Evolutionary conservation across 2,329 filamentous ascomycete genomes (phyloP).

Genomic region (Neurospora crassa): DNA sequence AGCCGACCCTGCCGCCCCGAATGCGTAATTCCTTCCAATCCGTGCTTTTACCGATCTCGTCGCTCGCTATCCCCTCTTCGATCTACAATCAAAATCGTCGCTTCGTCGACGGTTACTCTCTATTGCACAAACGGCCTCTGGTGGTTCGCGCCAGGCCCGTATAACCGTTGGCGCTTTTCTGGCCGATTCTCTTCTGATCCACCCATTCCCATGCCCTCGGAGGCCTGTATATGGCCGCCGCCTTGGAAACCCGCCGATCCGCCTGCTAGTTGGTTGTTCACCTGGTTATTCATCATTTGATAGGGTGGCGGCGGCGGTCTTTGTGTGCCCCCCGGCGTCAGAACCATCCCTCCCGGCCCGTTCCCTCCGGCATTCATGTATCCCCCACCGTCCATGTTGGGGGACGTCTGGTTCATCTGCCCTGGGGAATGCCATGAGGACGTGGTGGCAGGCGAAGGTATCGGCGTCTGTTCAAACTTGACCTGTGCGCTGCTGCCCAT

Average conservation of each 20-base stretch:
- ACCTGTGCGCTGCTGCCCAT: slow-evolving; percentile 26
- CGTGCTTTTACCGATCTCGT: neutral
- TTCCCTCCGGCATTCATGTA: slow-evolving; percentile 34
- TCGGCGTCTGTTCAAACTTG: slow-evolving; percentile 48
- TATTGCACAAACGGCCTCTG: slow-evolving; percentile 32
- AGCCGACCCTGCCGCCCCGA: neutral
- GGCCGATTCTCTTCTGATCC: slow-evolving; percentile 28
- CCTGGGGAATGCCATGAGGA: slow-evolving; percentile 42
- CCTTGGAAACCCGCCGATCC: neutral
- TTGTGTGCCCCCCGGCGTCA: slow-evolving; percentile 29
- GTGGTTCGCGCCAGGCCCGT: slow-evolving; percentile 25
- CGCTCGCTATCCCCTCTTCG: neutral
- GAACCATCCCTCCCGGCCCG: slow-evolving; percentile 28
- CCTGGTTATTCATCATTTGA: neutral
- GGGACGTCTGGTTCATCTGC: slow-evolving; percentile 41
- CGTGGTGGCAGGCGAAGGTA: slow-evolving; percentile 41
- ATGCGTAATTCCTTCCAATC: neutral
- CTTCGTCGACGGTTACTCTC: neutral
- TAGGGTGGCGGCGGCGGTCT: slow-evolving; percentile 16
- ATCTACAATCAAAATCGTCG: neutral
- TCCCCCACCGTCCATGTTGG: slow-evolving; percentile 35
- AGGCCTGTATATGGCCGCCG: slow-evolving; percentile 8
- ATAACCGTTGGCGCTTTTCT: slow-evolving; percentile 45
- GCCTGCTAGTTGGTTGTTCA: slow-evolving; percentile 3
- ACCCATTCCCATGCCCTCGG: slow-evolving; percentile 21